Evolutionary conservation across 2,329 filamentous ascomycete genomes (phyloP).

Genomic region (Epichloe uncinata): DNA sequence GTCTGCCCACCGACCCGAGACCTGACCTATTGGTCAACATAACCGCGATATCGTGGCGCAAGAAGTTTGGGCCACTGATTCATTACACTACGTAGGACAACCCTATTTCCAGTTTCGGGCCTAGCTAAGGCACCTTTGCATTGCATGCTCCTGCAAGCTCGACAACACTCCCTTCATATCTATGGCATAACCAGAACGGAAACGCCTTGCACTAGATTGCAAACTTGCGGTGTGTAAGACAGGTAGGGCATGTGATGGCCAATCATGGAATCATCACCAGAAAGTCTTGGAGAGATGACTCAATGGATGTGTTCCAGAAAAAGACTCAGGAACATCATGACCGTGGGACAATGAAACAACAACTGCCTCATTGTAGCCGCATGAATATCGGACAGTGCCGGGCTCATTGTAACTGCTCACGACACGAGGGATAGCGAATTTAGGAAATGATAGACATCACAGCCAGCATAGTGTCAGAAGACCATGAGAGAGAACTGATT

Average conservation of each 20-base stretch:
- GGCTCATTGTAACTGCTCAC: too few relatives aligned
- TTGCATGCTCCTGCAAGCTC: background rate
- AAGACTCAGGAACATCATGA: background rate
- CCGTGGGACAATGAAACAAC: too few relatives aligned
- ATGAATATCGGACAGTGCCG: too few relatives aligned
- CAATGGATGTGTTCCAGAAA: background rate
- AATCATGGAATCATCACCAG: background rate
- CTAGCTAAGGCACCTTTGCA: background rate
- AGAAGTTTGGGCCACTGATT: background rate
- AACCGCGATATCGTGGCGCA: background rate
- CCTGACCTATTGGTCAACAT: background rate
- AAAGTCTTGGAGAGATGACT: background rate
- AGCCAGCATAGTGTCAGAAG: too few relatives aligned
- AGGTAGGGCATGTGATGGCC: background rate
- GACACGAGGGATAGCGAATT: too few relatives aligned
- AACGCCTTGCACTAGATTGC: background rate
- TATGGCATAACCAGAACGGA: background rate
- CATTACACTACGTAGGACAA: background rate
- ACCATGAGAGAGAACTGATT: too few relatives aligned
- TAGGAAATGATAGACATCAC: too few relatives aligned
- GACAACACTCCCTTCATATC: background rate
- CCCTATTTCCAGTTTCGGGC: slow-evolving; percentile 1
- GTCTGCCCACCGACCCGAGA: background rate
- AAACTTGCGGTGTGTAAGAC: background rate
- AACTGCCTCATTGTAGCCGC: too few relatives aligned